phyloP scores from a whole-genome alignment of 106 monocot species.

The Iris macrosiphon region DNA sequence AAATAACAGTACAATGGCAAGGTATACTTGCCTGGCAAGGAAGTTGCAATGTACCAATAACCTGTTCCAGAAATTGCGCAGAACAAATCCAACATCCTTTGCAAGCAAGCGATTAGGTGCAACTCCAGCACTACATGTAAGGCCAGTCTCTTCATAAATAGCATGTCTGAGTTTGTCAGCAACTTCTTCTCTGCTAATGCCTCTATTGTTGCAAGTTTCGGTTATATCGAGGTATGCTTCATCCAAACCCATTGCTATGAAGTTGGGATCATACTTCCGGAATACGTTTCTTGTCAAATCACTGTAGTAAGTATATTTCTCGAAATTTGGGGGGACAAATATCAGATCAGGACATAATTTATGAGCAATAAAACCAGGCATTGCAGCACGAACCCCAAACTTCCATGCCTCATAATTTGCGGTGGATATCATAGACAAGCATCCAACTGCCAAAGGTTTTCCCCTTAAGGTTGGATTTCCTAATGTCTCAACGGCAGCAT shows the following conservation, averaged over 20 bases:
- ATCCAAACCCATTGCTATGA: slow-evolving; percentile 86
- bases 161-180: slow-evolving; percentile 65
- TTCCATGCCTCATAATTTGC: slow-evolving; percentile 99
- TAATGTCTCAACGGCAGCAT: slow-evolving; percentile 93
- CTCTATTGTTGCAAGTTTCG: slow-evolving; percentile 50
- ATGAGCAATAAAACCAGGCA: slow-evolving; percentile 97
- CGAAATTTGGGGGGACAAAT: slow-evolving; percentile 81
- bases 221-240: slow-evolving; percentile 95
- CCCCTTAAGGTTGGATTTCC: slow-evolving; percentile 72
- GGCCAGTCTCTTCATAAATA: slow-evolving; percentile 85
- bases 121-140: slow-evolving; percentile 94
- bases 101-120: slow-evolving; percentile 96
- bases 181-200: slow-evolving; percentile 57
- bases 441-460: slow-evolving; percentile 92
- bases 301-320: slow-evolving; percentile 85
- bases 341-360: slow-evolving; percentile 86
- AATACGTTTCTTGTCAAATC: slow-evolving; percentile 93
- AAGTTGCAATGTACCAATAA: too few relatives aligned
- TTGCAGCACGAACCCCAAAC: slow-evolving; percentile 97
- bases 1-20: too few relatives aligned
- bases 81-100: slow-evolving; percentile 80
- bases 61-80: too few relatives aligned
- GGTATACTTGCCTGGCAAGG: too few relatives aligned
- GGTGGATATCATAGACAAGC: slow-evolving; percentile 97
- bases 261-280: slow-evolving; percentile 68